These are phyloP conservation scores for Cadophora luteo-olivacea DNA, from an alignment of 2,329 filamentous ascomycete genomes.

Conservation along the genomic window DNA sequence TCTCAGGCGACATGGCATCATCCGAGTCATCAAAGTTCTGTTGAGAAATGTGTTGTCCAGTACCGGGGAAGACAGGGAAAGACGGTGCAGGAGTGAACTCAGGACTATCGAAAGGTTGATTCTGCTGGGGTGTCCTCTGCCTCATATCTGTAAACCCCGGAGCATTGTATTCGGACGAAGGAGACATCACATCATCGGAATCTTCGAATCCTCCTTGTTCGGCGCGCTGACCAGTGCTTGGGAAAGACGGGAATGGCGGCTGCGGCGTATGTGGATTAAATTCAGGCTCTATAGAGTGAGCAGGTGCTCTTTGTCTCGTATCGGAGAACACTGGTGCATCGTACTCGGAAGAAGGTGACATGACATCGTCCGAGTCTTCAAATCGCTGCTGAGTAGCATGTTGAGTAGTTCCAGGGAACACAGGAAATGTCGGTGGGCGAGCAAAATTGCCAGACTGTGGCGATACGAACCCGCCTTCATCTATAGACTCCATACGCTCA, in stretches of 20 bases:
- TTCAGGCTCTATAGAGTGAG: not conserved
- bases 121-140: too few relatives aligned
- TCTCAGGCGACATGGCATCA: not conserved
- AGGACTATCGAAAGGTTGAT: too few relatives aligned
- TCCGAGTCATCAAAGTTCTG: conserved; percentile 3
- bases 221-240: not conserved
- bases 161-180: not conserved
- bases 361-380: not conserved
- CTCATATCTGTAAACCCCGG: not conserved
- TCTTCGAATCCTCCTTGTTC: not conserved
- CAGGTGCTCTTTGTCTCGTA: not conserved
- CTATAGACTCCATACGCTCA: not conserved
- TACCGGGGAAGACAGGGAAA: not conserved
- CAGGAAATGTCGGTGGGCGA: not conserved
- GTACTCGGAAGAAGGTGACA: conserved; percentile 5
- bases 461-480: not conserved
- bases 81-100: not conserved
- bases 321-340: not conserved
- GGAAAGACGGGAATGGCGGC: not conserved
- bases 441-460: not conserved
- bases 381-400: not conserved
- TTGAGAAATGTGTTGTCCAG: not conserved
- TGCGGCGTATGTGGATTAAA: not conserved
- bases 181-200: not conserved
- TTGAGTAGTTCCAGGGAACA: not conserved